Base-by-base conservation (phyloP, 768 basidiomycete species). In the Steccherinum ochraceum region DNA sequence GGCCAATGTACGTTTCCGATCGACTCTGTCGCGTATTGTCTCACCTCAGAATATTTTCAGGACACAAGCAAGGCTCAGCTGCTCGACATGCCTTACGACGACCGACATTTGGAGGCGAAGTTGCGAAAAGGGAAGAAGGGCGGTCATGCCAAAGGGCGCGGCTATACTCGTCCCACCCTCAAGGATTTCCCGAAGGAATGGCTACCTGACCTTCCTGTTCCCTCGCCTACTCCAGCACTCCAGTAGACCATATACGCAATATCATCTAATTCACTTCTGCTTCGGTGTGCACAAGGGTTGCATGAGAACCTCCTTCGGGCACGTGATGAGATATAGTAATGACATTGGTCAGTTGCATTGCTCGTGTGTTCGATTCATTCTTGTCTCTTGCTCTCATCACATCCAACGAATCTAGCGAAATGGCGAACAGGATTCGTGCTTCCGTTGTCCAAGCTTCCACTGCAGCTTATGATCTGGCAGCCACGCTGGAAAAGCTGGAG, bases 161-260 rank as follows among this genome's bases (percentile, higher is more conserved):
- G 73, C 26, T 68, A 77, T 46, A 64, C 70, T 41, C 76, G 80
- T 54, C 83, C 89, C 21, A 78, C 86, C 18, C 71, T 93, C 49
- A 73, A 68, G 55, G 90, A 93, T 62, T 95, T 93, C 65, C 93
- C 93, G 7, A 68, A 77, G 61, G 87, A 87, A 63, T 96, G 93
- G 93, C 72, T 94, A 51, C 84, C 84, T 46, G 60, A 52, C 45
- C 48, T 53, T 48, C 18, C 46, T 24, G 46, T 26, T 45, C 41
- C 21, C 21, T 51, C 23, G 50, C 49, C 16, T 40, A 46, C 51
- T 35, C 53, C 47, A 49, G 48, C 59, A 49, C 54, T n/a, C 54
- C 55, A 48, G 49, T 56, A 56, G 50, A 51, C 43, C 49, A 27
- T 45, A 45, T 24, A 47, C 30, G n/a, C n/a, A n/a, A 39, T 45